Conservation (phyloP, 352 stramenopile species). For the Pythium plurisporium region DNA sequence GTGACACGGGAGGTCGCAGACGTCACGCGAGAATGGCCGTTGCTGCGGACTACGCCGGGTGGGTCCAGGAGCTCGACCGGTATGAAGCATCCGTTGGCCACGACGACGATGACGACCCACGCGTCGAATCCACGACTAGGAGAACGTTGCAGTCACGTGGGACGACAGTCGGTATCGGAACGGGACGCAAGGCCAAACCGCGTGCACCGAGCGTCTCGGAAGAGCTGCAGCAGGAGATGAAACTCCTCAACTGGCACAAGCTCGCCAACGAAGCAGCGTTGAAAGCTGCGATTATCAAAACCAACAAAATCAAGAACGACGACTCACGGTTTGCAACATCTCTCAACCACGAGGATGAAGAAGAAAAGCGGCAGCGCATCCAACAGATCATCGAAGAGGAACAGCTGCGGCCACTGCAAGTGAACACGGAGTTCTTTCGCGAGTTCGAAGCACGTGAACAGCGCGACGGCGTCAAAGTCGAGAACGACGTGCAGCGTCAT, state of each 20-base stretch:
- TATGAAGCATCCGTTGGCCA: constrained; percentile 31
- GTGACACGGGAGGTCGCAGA: background rate
- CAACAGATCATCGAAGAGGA: constrained; percentile 92
- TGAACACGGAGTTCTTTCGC: constrained; percentile 85
- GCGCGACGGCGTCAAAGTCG: constrained; percentile 57
- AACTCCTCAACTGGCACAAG: constrained; percentile 94
- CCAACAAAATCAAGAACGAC: constrained; percentile 78
- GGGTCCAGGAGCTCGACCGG: constrained; percentile 54
- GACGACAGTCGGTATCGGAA: constrained; percentile 10
- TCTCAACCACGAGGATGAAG: constrained; percentile 49
- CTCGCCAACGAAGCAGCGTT: constrained; percentile 91
- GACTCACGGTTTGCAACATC: constrained; percentile 49
- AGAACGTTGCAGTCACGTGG: background rate
- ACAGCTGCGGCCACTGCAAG: constrained; percentile 87
- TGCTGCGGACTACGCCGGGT: constrained; percentile 40
- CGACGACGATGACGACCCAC: constrained; percentile 31
- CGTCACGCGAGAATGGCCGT: constrained; percentile 1
- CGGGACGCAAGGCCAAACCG: constrained; percentile 24
- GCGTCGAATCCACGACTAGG: constrained; percentile 20
- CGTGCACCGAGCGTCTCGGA: constrained; percentile 40
- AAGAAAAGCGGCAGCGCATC: constrained; percentile 84
- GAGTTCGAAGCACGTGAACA: constrained; percentile 77
- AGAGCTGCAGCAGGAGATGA: constrained; percentile 90
- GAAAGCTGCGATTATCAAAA: constrained; percentile 89
- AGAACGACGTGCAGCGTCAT: constrained; percentile 86